These are phyloP conservation scores for Ceriops decandra DNA, from an alignment of 345 rosid species.

Conservation along the genomic window DNA sequence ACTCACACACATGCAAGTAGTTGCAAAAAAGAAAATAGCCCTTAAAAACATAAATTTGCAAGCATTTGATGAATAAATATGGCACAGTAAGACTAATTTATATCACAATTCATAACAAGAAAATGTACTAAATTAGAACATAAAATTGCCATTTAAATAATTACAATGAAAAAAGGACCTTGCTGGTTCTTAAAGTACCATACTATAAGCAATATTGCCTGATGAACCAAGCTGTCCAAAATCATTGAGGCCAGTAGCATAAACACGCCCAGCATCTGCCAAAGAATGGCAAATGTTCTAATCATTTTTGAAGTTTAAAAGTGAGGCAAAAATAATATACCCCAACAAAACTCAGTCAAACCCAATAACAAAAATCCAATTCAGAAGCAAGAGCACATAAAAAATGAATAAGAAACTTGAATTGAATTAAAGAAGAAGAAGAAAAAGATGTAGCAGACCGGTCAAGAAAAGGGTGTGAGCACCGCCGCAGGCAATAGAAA, in stretches of 20 bases:
- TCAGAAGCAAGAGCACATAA: not conserved
- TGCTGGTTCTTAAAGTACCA: constrained; percentile 29
- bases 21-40: too few species aligned
- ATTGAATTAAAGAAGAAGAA: not conserved
- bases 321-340: too few species aligned
- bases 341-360: too few species aligned
- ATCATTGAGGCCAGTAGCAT: constrained; percentile 87
- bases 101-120: too few species aligned
- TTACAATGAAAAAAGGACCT: too few species aligned
- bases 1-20: too few species aligned
- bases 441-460: constrained; percentile 29
- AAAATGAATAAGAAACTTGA: not conserved
- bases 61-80: too few species aligned
- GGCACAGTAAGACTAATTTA: too few species aligned
- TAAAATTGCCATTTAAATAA: not conserved
- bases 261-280: constrained; percentile 75
- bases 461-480: constrained; percentile 95
- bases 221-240: constrained; percentile 78
- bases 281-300: not conserved
- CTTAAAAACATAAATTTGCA: too few species aligned
- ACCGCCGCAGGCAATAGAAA: constrained; percentile 82
- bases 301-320: too few species aligned
- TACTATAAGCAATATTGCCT: constrained; percentile 39
- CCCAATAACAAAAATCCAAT: constrained; percentile 8
- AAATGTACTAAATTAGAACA: not conserved